phyloP scores from a whole-genome alignment of 495 filamentous ascomycete species.

The Thermochaetoides thermophila region DNA sequence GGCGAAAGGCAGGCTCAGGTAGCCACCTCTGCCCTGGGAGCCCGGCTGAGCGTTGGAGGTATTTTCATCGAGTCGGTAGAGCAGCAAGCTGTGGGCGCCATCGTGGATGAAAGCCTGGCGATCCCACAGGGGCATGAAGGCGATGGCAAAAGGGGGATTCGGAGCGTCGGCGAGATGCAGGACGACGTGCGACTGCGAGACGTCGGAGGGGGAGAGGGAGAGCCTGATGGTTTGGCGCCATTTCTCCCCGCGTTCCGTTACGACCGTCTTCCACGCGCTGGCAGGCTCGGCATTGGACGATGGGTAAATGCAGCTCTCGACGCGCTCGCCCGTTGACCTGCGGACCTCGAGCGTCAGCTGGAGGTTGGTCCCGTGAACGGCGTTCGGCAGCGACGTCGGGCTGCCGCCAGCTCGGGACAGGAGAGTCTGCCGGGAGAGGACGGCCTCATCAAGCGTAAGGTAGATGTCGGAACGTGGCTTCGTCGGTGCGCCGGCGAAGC shows the following conservation, averaged over 20 bases:
- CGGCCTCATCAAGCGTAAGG: slow-evolving; percentile 62
- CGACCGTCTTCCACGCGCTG: slow-evolving; percentile 78
- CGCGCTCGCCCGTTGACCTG: slow-evolving; percentile 55
- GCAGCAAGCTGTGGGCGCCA: slow-evolving; percentile 61
- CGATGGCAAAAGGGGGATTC: slow-evolving; percentile 72
- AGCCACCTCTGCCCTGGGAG: slow-evolving; percentile 56
- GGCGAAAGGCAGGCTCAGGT: slow-evolving; percentile 73
- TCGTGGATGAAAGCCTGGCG: slow-evolving; percentile 82
- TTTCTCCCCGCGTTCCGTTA: slow-evolving; percentile 55
- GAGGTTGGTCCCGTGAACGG: slow-evolving; percentile 52
- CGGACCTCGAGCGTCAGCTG: slow-evolving; percentile 85
- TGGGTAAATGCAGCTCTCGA: slow-evolving; percentile 76
- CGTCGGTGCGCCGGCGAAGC: slow-evolving; percentile 86
- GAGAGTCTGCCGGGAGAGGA: slow-evolving; percentile 59
- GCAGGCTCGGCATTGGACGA: slow-evolving; percentile 60
- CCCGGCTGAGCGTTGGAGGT: slow-evolving; percentile 41
- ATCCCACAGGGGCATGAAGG: slow-evolving; percentile 89
- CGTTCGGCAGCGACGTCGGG: slow-evolving; percentile 49
- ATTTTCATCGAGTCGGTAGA: slow-evolving; percentile 84
- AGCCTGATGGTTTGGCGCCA: slow-evolving; percentile 86
- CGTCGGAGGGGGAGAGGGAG: slow-evolving; percentile 63
- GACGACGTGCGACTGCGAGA: slow-evolving; percentile 71
- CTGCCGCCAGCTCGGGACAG: slow-evolving; percentile 68
- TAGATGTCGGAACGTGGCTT: slow-evolving; percentile 89
- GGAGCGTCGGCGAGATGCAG: slow-evolving; percentile 79